Evolutionary conservation across 192 early-diverging fungal species (phyloP), one percentile per base, ranked within the genome.

Genomic region (Entomortierella parvispora): DNA sequence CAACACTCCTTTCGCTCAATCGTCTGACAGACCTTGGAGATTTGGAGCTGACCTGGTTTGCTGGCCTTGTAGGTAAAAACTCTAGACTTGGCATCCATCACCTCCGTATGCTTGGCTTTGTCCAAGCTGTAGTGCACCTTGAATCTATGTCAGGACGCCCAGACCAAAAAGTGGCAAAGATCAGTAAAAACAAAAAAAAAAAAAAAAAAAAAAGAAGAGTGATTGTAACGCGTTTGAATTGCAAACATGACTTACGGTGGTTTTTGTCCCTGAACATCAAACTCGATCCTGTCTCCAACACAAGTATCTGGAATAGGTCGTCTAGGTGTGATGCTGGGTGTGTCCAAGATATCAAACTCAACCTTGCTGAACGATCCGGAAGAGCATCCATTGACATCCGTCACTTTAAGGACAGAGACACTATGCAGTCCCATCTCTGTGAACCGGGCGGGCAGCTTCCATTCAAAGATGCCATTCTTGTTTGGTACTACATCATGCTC

Each of bases 261-360:
- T 9, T 56, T 49, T 14, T 54, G 49, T 55, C 71, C 71, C 5
- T 75, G 62, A 14, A 75, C 53, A 46, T 56, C 59, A 56, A 58
- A 75, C 20, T 65, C 71, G n/a, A 66, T 60, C 43, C 42, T 75
- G 17, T 75, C 71, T 17, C 71, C 71, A 42, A 75, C 71, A 61
- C 71, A 75, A 4, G 42, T 57, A 31, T 75, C 63, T 22, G 48
- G 58, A 11, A 66, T 47, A 3, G 47, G 33, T 34, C 63, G 50
- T 51, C 52, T 3, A 22, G 71, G 63, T 6, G 63, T 66, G 22
- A 75, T 75, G 11, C 54, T 61, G 17, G 71, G 71, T 0, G 71
- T 75, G 8, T 60, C 62, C 63, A 75, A 26, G 33, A 75, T 65
- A 18, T 75, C 71, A 55, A 75, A 75, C 18, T 75, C 63, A 11